Percentiles rank a stretch among this genome's conserved stretches.
phyloP scores from a whole-genome alignment of 441 rosid genomes.

The Pelargonium fulgidum region DNA sequence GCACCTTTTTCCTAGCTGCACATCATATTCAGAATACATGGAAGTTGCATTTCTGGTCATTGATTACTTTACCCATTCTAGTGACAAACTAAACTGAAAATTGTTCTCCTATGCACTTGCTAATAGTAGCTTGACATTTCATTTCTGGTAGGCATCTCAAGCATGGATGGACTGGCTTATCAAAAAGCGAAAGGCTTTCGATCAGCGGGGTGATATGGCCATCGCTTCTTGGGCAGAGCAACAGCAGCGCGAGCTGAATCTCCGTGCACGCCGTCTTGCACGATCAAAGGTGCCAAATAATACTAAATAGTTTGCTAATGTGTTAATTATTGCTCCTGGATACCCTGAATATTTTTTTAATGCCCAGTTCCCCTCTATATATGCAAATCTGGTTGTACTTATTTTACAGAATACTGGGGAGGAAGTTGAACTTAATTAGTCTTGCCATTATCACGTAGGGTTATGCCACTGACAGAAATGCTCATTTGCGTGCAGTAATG shows the following conservation, averaged over 20 bases:
- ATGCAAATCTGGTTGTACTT: not conserved
- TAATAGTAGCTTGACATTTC: slow-evolving; percentile 17
- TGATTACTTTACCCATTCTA: not conserved
- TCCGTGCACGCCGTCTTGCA: slow-evolving; percentile 83
- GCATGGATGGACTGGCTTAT: slow-evolving; percentile 98
- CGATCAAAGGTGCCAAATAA: slow-evolving; percentile 59
- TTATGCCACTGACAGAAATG: no score
- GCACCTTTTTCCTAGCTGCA: not conserved
- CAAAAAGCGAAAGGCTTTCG: slow-evolving; percentile 88
- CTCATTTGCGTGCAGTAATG: not conserved
- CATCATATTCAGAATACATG: not conserved
- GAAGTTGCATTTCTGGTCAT: not conserved
- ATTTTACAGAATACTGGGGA: not conserved
- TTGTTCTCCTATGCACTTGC: not conserved
- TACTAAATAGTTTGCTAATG: slow-evolving; percentile 14
- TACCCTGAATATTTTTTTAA: slow-evolving; percentile 13
- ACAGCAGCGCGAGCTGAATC: slow-evolving; percentile 79
- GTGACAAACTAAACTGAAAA: not conserved
- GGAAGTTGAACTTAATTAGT: not conserved
- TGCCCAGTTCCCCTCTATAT: not conserved
- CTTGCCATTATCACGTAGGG: not conserved
- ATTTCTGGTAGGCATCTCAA: slow-evolving; percentile 67
- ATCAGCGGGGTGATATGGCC: slow-evolving; percentile 95
- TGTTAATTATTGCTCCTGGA: not conserved
- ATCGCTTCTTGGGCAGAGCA: slow-evolving; percentile 96